Evolutionary conservation across 106 monocot genomes (phyloP).

Genomic region (Acanthochlamys bracteata): DNA sequence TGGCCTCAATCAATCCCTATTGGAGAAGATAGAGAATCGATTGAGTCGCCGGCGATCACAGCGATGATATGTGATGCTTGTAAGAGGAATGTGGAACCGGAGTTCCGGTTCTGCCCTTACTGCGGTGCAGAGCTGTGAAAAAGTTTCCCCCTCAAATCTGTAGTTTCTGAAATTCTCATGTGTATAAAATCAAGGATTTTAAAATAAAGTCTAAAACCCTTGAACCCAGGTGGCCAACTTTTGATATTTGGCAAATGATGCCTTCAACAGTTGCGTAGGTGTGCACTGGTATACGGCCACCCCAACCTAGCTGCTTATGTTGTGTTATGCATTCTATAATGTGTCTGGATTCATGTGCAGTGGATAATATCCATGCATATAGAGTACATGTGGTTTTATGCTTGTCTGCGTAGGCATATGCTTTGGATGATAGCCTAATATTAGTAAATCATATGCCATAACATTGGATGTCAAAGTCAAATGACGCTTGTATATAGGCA

Average conservation of each 20-base stretch:
- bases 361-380: too few relatives aligned
- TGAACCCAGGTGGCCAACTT: background rate
- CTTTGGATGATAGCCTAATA: too few relatives aligned
- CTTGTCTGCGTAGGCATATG: too few relatives aligned
- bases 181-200: background rate
- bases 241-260: background rate
- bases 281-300: too few relatives aligned
- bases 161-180: background rate
- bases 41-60: background rate
- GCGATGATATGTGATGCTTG: conserved; percentile 32
- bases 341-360: too few relatives aligned
- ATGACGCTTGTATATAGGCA: too few relatives aligned
- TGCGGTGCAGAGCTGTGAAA: conserved; percentile 48
- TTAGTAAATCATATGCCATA: too few relatives aligned
- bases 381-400: too few relatives aligned
- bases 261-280: background rate
- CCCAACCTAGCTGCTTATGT: too few relatives aligned
- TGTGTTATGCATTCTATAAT: too few relatives aligned
- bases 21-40: too few relatives aligned
- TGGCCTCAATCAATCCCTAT: conserved; percentile 29
- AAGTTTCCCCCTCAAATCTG: background rate
- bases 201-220: background rate
- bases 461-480: too few relatives aligned
- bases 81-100: conserved; percentile 26
- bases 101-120: conserved; percentile 71